These are phyloP conservation scores for Hypoxylon sp. DNA, from an alignment of 2,329 filamentous ascomycete genomes.

Conservation along the genomic window DNA sequence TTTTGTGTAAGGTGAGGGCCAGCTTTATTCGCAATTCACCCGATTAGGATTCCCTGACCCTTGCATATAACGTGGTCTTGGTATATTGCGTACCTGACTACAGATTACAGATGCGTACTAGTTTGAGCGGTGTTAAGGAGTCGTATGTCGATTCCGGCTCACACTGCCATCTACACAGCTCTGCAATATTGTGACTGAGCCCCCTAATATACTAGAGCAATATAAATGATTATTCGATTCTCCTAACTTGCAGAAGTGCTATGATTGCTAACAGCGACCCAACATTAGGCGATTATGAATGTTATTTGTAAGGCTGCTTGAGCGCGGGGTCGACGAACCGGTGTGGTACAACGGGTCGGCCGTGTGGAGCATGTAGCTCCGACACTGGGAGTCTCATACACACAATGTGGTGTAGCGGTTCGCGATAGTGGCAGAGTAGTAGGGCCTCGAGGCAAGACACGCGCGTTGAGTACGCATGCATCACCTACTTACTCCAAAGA, in stretches of 20 bases:
- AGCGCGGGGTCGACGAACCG: slow-evolving; percentile 25
- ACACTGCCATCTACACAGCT: background rate
- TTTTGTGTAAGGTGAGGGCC: slow-evolving; percentile 17
- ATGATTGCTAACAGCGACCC: background rate
- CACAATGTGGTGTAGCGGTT: slow-evolving; percentile 8
- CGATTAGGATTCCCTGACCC: slow-evolving; percentile 1
- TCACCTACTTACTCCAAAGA: background rate
- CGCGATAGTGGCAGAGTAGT: slow-evolving; percentile 10
- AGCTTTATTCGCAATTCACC: slow-evolving; percentile 21
- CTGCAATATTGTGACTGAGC: background rate
- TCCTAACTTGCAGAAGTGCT: background rate
- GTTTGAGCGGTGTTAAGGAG: background rate
- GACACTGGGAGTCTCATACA: slow-evolving; percentile 24
- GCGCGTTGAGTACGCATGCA: background rate
- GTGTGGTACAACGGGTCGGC: slow-evolving; percentile 21
- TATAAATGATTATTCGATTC: slow-evolving; percentile 4
- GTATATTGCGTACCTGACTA: background rate
- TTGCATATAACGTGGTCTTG: slow-evolving; percentile 8
- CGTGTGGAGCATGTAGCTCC: slow-evolving; percentile 38
- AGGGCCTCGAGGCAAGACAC: background rate
- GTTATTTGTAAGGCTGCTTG: slow-evolving; percentile 19
- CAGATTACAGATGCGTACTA: too few relatives aligned
- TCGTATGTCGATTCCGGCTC: slow-evolving; percentile 6
- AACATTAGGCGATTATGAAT: slow-evolving; percentile 25
- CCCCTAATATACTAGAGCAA: slow-evolving; percentile 7